Conservation (phyloP, 352 stramenopile species). For the Plasmopara muralis region DNA sequence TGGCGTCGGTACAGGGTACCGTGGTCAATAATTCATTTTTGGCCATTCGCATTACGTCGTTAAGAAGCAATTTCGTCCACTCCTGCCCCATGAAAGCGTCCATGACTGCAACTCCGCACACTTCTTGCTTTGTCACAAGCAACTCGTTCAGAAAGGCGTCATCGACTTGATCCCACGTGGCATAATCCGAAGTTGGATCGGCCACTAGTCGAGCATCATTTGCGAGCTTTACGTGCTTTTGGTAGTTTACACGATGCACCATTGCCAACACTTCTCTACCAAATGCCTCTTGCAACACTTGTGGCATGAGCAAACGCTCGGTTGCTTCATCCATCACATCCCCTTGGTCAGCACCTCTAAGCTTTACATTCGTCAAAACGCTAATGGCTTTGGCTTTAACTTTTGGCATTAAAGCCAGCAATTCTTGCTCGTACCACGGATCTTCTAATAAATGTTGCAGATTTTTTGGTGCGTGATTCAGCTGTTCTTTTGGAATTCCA, state of each 20-base stretch:
- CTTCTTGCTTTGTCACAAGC: slow-evolving; percentile 2
- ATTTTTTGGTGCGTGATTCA: slow-evolving; percentile 57
- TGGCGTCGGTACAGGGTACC: slow-evolving; percentile 16
- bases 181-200: slow-evolving; percentile 46
- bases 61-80: slow-evolving; percentile 55
- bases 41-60: slow-evolving; percentile 60
- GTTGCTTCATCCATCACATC: slow-evolving; percentile 76
- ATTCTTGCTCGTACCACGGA: slow-evolving; percentile 71
- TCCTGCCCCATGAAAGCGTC: slow-evolving; percentile 80
- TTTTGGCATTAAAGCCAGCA: slow-evolving; percentile 76
- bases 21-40: slow-evolving; percentile 43
- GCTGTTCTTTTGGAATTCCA: slow-evolving; percentile 62
- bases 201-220: slow-evolving; percentile 58
- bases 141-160: slow-evolving; percentile 44
- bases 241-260: slow-evolving; percentile 75
- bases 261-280: slow-evolving; percentile 73
- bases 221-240: slow-evolving; percentile 72
- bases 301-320: slow-evolving; percentile 55
- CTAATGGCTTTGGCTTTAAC: slow-evolving; percentile 68
- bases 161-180: slow-evolving; percentile 57
- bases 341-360: slow-evolving; percentile 51
- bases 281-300: slow-evolving; percentile 83
- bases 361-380: slow-evolving; percentile 80
- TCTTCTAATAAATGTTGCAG: slow-evolving; percentile 69
- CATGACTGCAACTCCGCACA: slow-evolving; percentile 40